Conservation (phyloP, 176 grass and related monocot species). For the Ampelocalamus luodianensis region DNA sequence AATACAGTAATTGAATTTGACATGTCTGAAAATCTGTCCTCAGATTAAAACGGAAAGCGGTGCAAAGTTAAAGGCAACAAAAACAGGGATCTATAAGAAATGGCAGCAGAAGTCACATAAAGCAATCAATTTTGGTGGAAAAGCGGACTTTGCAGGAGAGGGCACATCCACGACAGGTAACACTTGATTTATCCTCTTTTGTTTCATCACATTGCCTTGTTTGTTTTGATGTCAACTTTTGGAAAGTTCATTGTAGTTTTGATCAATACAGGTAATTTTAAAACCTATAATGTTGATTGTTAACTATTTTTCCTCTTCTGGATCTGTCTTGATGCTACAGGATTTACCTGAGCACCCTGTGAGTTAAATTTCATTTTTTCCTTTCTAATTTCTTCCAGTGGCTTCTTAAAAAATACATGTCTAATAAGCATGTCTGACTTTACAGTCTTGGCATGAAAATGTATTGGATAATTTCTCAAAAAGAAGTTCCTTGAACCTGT, state of each 20-base stretch:
- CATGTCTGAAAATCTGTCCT: not conserved
- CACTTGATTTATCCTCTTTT: constrained; percentile 6
- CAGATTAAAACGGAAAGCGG: constrained; percentile 86
- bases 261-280: not conserved
- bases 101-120: constrained; percentile 86
- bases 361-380: not conserved
- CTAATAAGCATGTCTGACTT: constrained; percentile 8
- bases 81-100: constrained; percentile 85
- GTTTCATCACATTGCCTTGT: not conserved
- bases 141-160: constrained; percentile 44
- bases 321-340: not conserved
- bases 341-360: not conserved
- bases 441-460: not conserved
- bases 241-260: constrained; percentile 4
- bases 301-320: not conserved
- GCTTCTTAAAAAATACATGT: constrained; percentile 5
- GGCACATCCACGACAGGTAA: constrained; percentile 50
- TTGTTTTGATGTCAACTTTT: not conserved
- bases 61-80: constrained; percentile 60
- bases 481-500: not conserved
- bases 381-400: not conserved
- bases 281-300: not conserved
- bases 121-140: constrained; percentile 68
- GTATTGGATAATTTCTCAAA: constrained; percentile 8
- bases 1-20: not conserved